Base-by-base conservation (phyloP, 371 early-diverging fungal genomes). In the Batrachochytrium dendrobatidis region DNA sequence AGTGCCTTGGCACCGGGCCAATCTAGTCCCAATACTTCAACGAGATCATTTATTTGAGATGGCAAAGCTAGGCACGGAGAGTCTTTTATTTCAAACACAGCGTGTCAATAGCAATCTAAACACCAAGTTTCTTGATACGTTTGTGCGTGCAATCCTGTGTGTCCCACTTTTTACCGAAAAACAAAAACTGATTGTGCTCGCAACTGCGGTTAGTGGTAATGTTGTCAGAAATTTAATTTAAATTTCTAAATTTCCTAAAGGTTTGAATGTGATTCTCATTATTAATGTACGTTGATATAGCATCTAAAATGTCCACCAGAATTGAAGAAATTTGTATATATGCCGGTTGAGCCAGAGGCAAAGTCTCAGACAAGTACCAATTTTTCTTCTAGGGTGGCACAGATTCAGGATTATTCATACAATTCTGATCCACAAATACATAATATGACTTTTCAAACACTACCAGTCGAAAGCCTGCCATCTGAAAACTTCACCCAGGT, bases 21-120 rank as follows among this genome's bases (percentile, higher is more conserved):
- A 83, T 33, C 71, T 80, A 3, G 76, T 88, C 22, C 67, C 82
- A 0, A 81, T 80, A 0, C 66, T 85, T 50, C 89, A 89, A 56
- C 72, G 88, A 30, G 87, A 89, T 51, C 87, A 86, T 66, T 71
- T 89, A 29, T 89, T 83, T 63, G 89, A 89, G 62, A 80, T 88
- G 72, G 59, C 85, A 6, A 88, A 88, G 59, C 62, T 80, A 51
- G 72, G 77, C 20, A 71, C 83, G 25, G 88, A 87, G 63, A 77
- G 86, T 0, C 72, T 87, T 0, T 35, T 49, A 17, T 31, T 58
- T 34, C 59, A 63, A 18, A 10, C 55, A 20, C 50, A 49, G 32
- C 18, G 26, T 50, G 59, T 7, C 1, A 34, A 24, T 48, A 63
- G 10, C 55, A 39, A 7, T 44, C 34, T 64, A 34, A 82, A 84